Base-by-base conservation (phyloP, 192 early-diverging fungal species). In the Gaertneriomyces semiglobifer region DNA sequence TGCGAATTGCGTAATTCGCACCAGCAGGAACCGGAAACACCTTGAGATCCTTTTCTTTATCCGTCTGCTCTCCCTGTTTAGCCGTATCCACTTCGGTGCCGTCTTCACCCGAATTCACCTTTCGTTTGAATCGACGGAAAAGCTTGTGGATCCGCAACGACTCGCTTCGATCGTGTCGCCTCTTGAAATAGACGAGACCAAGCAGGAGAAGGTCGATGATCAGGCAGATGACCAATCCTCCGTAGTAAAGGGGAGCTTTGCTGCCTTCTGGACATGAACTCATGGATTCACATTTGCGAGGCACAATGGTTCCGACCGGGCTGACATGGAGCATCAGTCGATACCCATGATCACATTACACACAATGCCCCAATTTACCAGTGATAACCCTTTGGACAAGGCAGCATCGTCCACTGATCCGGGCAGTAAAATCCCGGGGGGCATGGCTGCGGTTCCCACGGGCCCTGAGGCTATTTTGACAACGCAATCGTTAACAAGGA, bases 351-450 rank as follows among this genome's bases (percentile, higher is more conserved):
- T 60, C 41, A 38, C 1, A n/a, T 0, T 2, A 50, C 12, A 50
- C 48, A 50, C 12, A 2, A 50, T 33, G 25, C 25, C 25, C 25
- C 1, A 9, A 60, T 42, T 44, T 38, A 60, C 59, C 59, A 60
- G 20, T 19, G 44, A 44, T 38, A 60, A 14, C 59, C 59, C 5
- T 60, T 10, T 1, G 59, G 59, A 60, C 59, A 60, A 16, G 20
- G 9, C 8, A 4, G 18, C 16, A 70, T 42, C 7, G 64, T 68
- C 12, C 52, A 74, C 44, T 71, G 48, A 48, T 70, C 69, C 8
- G 76, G 76, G 56, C 76, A 77, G 48, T 76, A 77, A 54, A 62
- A 77, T 39, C 79, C 79, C 16, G 46, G 65, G 19, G 56, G 60
- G 62, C 79, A 81, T 46, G 76, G 25, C 16, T 66, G 65, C 3